Evolutionary conservation across 106 monocot genomes (phyloP).

Genomic region (Platanthera zijinensis): DNA sequence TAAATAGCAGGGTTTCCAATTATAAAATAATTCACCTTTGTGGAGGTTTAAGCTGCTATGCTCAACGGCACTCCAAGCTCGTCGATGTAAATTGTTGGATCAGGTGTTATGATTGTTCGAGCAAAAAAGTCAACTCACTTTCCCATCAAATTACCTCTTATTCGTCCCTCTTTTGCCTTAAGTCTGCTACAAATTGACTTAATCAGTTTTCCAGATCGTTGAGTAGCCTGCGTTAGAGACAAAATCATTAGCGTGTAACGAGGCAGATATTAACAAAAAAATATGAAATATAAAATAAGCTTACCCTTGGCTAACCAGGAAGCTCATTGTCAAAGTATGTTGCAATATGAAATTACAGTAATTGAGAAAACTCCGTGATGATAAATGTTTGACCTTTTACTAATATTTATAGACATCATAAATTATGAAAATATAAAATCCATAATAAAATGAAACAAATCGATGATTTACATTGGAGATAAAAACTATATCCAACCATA

Average conservation of each 20-base stretch:
- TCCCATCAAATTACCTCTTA: conserved; percentile 97
- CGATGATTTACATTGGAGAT: conserved; percentile 99
- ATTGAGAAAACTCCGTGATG: too few relatives aligned
- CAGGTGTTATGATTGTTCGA: conserved; percentile 85
- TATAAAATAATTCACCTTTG: too few relatives aligned
- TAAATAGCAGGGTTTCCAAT: too few relatives aligned
- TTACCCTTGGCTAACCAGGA: conserved; percentile 97
- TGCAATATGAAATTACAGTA: too few relatives aligned
- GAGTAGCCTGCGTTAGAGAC: conserved; percentile 61
- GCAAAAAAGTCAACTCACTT: conserved; percentile 95
- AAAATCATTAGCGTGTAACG: not conserved
- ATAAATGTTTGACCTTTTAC: too few relatives aligned
- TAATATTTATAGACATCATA: too few relatives aligned
- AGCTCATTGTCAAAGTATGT: conserved; percentile 99
- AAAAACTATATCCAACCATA: too few relatives aligned
- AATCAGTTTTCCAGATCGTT: conserved; percentile 82
- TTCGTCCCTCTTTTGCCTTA: conserved; percentile 97
- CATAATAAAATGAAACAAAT: conserved; percentile 82
- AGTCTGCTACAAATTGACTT: conserved; percentile 96
- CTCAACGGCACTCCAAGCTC: conserved; percentile 89
- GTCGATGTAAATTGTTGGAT: conserved; percentile 92
- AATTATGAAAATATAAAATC: conserved; percentile 95
- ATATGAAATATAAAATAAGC: not conserved
- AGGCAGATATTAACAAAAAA: not conserved
- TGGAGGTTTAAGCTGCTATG: conserved; percentile 54